A percentile compares a stretch with the other conserved stretches of the same genome.
Evolutionary conservation across 1,284 basidiomycete species (phyloP).

Genomic region (Violaceomyces palustris): DNA sequence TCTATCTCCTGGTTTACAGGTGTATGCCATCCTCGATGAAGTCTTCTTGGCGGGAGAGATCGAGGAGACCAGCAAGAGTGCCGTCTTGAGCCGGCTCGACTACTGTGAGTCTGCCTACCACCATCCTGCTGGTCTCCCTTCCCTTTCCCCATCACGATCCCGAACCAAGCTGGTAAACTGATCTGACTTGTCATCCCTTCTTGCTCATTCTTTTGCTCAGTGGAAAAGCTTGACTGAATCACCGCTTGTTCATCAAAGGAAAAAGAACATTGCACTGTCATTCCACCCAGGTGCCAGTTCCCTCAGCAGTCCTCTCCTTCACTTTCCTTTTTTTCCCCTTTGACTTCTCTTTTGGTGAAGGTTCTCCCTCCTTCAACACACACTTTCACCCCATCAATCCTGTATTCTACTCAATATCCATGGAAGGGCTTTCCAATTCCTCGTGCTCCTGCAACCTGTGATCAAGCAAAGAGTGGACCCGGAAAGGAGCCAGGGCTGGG

Average conservation of each 20-base stretch:
- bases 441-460: no score
- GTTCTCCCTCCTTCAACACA: no score
- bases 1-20: no score
- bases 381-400: no score
- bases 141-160: no score
- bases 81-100: slow-evolving; percentile 81
- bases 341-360: background rate
- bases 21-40: slow-evolving; percentile 94
- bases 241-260: no score
- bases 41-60: slow-evolving; percentile 98
- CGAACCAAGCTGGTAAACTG: no score
- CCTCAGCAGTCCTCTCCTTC: background rate
- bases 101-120: slow-evolving; percentile 43
- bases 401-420: no score
- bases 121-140: background rate
- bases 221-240: background rate
- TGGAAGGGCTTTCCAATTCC: no score
- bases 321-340: background rate
- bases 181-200: background rate
- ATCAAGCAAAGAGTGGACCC: no score
- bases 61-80: slow-evolving; percentile 94
- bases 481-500: no score
- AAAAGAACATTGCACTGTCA: background rate
- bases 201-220: background rate
- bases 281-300: background rate